Base-by-base conservation (phyloP, 1,139 yeast genomes). In the Debaryomyces subglobosus region DNA sequence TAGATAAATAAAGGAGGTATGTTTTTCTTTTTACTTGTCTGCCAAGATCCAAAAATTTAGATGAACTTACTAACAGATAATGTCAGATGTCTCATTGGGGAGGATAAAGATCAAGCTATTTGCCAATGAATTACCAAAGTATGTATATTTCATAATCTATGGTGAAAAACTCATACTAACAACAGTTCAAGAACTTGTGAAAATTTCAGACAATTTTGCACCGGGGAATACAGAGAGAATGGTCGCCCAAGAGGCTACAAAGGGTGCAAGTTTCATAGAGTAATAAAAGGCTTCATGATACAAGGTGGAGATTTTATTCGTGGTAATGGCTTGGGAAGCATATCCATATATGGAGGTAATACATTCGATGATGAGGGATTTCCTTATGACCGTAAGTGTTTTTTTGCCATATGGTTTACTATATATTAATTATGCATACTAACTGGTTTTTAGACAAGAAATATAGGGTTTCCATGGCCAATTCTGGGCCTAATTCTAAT, bases 151-250 rank as follows among this genome's bases (percentile, higher is more conserved):
- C 15, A 6, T 24, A 20, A 13, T 25, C 16, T 27, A 10, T 30
- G 34, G 3, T 5, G 15, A 21, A 8, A 3, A 41, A 30, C 34
- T 12, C 13, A 43, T 16, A 58, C 65, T 59, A 60, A 61, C 64
- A 25, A 21, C 15, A 3, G 6, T 32, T 32, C 23, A 44, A 68
- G 65, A 49, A 80, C 85, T 0, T 60, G 75, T 20, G 84, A 81
- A 52, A 80, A 80, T 60, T 79, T 80, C 57, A 63, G 84, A 27
- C 82, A 79, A 53, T 74, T 79, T 48, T 80, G 84, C 56, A 79
- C 84, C 0, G 85, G 85, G 7, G 84, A 80, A 53, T 67, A 68
- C 54, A 57, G 68, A 27, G 67, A 68, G 42, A 61, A 66, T 40
- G 69, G 70, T 0, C 55, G 62, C 3, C 81, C 75, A 0, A 49